Base-by-base conservation (phyloP, 2,329 filamentous ascomycete species). In the Didymella keratinophila region DNA sequence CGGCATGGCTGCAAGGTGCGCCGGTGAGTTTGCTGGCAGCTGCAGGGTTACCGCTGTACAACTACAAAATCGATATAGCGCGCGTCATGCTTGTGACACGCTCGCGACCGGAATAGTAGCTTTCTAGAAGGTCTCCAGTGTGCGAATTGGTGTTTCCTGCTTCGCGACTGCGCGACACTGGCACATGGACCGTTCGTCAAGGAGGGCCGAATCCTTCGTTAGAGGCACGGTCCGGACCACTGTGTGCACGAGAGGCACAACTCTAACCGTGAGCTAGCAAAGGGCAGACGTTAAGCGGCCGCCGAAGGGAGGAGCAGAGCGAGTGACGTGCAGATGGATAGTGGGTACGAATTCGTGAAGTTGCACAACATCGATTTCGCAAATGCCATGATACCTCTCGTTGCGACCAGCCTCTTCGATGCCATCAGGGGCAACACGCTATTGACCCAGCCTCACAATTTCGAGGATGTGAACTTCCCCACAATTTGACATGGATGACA, bases 41-140 rank as follows among this genome's bases (percentile, higher is more conserved):
- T 55, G 56, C 56, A 60, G 56, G 56, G 56, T 60, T 60, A 52
- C 47, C 46, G 56, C 52, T 55, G 56, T 60, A 34, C 51, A 18
- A 18, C 41, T 41, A 60, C 52, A 51, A 52, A 52, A 43, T 32
- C 42, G 52, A 55, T 53, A 49, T 62, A 61, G 58, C 63, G 62
- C 61, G 61, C 60, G 61, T 62, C 66, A 68, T 66, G 63, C 62
- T 60, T 64, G 64, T 63, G 63, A 51, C 50, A 54, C 45, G 46
- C 50, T 51, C 46, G 56, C 56, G 50, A 58, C 56, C 32, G 41
- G 28, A 53, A 58, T 46, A 21, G 23, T 42, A 28, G 45, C 30
- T 50, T 50, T 58, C 50, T 47, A 41, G 45, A 47, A 50, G 16
- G 20, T 37, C 45, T 58, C 46, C 46, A 46, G 34, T 42, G 50